Evolutionary conservation across 257 asterid genomes (phyloP).

Genomic region (Haberlea rhodopensis): DNA sequence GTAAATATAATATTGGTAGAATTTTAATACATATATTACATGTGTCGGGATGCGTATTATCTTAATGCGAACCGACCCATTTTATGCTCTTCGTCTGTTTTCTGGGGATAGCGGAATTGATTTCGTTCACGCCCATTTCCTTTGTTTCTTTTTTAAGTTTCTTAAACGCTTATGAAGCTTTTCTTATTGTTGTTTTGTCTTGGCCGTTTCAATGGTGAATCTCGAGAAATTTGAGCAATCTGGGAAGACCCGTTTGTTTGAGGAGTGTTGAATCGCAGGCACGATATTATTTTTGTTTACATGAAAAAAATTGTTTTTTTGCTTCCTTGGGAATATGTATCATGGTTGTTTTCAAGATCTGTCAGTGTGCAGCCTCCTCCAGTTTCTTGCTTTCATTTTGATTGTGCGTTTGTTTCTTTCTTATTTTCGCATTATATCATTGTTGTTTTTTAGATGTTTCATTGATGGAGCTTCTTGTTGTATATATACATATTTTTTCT

Average conservation of each 20-base stretch:
- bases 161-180: background rate
- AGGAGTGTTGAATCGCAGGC: constrained; percentile 37
- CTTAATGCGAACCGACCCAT: constrained; percentile 26
- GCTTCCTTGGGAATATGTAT: constrained; percentile 22
- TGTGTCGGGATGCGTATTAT: constrained; percentile 20
- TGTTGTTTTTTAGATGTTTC: constrained; percentile 24
- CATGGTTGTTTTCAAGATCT: constrained; percentile 45
- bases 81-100: constrained; percentile 1
- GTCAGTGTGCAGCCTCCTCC: constrained; percentile 17
- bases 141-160: constrained; percentile 10
- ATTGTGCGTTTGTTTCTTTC: constrained; percentile 7
- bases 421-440: constrained; percentile 6
- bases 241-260: constrained; percentile 32
- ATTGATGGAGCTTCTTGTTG: constrained; percentile 29
- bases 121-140: constrained; percentile 21
- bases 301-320: background rate
- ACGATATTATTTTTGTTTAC: constrained; percentile 29
- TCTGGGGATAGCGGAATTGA: constrained; percentile 1
- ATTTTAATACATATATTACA: constrained; percentile 2
- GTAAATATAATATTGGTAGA: constrained; percentile 25
- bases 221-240: constrained; percentile 34
- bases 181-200: constrained; percentile 7
- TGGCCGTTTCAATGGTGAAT: constrained; percentile 28
- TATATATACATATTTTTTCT: background rate
- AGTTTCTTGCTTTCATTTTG: constrained; percentile 11